Evolutionary conservation across 257 asterid genomes (phyloP), one percentile per base, ranked within the genome.

Genomic region (Nicotiana obtusifolia): DNA sequence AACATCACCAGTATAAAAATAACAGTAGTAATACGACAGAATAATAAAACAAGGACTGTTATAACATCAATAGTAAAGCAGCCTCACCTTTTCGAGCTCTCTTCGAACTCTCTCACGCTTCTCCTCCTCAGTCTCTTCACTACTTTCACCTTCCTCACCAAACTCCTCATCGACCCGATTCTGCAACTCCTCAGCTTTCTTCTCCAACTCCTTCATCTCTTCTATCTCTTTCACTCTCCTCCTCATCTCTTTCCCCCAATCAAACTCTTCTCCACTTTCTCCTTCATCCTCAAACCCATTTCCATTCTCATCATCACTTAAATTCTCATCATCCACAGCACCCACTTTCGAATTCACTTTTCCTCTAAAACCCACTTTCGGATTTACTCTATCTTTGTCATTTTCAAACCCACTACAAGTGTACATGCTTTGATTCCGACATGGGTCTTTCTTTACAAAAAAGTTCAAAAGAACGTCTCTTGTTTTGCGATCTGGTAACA

Each of bases 211-310:
- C 86, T 83, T 89, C 95, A 89, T 93, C 77, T 92, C 99, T 81
- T 95, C 97, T 65, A 92, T 80, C 82, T 95, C 97, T 87, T 92
- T 90, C 26, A 91, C 97, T 86, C 95, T 91, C 90, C 81, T 90
- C 92, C 93, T 94, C 97, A 93, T 92, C 88, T 89, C 95, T 84
- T 78, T 88, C 88, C 91, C 97, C 99, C 99, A 95, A 54, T 90
- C 87, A 82, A 89, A 86, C 59, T 84, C 90, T 16, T 82, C 90
- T 10, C 85, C 92, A 4, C 75, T 91, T 49, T 84, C 71, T 60
- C 88, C 97, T 10, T 91, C 94, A 60, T 90, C 94, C 19, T 87
- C 93, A 68, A 85, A 84, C 26, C 97, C 97, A 86, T 89, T 92
- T 28, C 93, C 97, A 66, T 87, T 93, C 81, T 91, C 98, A 67